These are phyloP conservation scores for Taiwanofungus camphoratus DNA, from an alignment of 1,284 basidiomycete species.

Conservation along the genomic window DNA sequence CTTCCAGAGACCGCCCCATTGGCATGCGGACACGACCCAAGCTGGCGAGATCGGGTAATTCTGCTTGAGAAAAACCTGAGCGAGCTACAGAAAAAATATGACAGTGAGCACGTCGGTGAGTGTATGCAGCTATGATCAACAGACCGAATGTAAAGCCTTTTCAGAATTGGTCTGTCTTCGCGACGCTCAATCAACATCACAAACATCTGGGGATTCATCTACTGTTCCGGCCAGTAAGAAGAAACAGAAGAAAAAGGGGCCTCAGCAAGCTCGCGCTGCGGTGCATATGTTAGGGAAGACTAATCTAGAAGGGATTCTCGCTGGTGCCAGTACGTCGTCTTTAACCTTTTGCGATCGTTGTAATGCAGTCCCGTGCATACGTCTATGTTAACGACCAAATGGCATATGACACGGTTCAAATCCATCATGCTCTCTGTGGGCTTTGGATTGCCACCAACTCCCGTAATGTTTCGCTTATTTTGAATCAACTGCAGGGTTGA, in stretches of 20 bases:
- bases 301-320: too few relatives aligned
- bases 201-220: neutral
- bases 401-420: too few relatives aligned
- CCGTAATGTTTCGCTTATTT: neutral
- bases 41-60: constrained; percentile 44
- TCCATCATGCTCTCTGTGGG: too few relatives aligned
- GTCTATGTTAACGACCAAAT: too few relatives aligned
- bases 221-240: constrained; percentile 8
- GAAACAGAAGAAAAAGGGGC: constrained; percentile 13
- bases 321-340: too few relatives aligned
- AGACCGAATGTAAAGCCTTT: neutral
- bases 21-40: constrained; percentile 21
- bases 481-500: neutral
- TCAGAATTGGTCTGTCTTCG: constrained; percentile 12
- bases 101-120: constrained; percentile 39
- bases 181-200: constrained; percentile 3
- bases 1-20: constrained; percentile 9
- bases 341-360: too few relatives aligned
- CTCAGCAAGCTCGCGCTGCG: too few relatives aligned
- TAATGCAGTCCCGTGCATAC: too few relatives aligned
- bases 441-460: neutral
- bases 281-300: too few relatives aligned
- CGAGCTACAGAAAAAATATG: constrained; percentile 34
- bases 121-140: constrained; percentile 1
- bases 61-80: constrained; percentile 37